Evolutionary conservation across 768 basidiomycete species (phyloP), one percentile per base, ranked within the genome.

Genomic region (Suillus tomentosus): DNA sequence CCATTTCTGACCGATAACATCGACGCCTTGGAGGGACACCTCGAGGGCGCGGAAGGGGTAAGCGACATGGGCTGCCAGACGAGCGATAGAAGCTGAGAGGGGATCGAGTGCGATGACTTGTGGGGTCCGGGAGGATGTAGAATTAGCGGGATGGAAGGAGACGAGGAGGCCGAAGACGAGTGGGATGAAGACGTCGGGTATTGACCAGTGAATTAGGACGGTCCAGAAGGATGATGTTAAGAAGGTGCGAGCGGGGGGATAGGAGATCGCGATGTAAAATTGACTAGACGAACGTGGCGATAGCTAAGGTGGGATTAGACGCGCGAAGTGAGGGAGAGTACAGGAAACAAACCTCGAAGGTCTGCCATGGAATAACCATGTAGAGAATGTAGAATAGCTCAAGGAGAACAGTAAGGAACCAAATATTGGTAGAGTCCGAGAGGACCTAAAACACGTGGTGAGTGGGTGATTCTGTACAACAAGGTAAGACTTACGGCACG

Each of bases 391-490:
- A 85, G 1, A 85, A 22, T 7, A 89, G 70, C 70, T 91, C 90
- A 19, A 80, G 67, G 10, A 86, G 60, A 8, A 83, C 80, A 0
- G 86, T 86, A 50, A 87, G 65, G 22, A 80, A 79, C 79, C 83
- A 86, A 51, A 91, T 85, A 64, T 87, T 86, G 43, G 78, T 79
- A 1, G 89, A 85, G 66, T 85, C 85, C n/a, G 90, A 91, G 11
- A 90, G 78, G 61, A 85, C 84, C 89, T 81, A 50, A 10, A 50
- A 64, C 62, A 53, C 48, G 36, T 34, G 19, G 22, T 71, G 37
- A 67, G 39, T 27, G 13, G 1, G 9, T 13, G 13, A 24, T 40
- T 58, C 22, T 57, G 10, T 43, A 56, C 5, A 42, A 47, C 17
- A 31, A 2, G 24, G 47, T 9, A n/a, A 34, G 24, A 68, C 74